Evolutionary conservation across 1,284 basidiomycete species (phyloP).

Genomic region (Marasmius oreades): DNA sequence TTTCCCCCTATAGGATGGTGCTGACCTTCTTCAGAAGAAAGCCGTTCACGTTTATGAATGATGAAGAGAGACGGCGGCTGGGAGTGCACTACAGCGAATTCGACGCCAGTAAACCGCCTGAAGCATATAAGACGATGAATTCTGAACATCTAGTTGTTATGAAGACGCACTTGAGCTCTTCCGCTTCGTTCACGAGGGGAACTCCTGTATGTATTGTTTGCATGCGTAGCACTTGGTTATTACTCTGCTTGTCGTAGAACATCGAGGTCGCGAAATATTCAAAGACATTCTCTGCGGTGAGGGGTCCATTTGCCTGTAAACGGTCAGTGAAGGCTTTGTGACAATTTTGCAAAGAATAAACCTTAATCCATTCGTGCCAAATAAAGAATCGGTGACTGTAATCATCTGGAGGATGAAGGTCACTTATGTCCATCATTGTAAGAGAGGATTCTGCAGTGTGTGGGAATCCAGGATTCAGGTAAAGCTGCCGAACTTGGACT

Average conservation of each 20-base stretch:
- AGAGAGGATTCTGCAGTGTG: too few species aligned
- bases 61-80: slow-evolving; percentile 78
- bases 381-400: slow-evolving; percentile 79
- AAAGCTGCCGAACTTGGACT: too few species aligned
- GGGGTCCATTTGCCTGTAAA: slow-evolving; percentile 65
- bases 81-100: slow-evolving; percentile 78
- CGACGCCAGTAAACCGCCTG: slow-evolving; percentile 80
- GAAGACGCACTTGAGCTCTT: slow-evolving; percentile 66
- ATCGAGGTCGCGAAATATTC: slow-evolving; percentile 84
- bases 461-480: too few species aligned
- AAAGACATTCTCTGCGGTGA: slow-evolving; percentile 73
- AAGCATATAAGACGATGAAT: slow-evolving; percentile 2
- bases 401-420: slow-evolving; percentile 75
- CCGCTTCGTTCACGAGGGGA: slow-evolving; percentile 68
- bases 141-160: background rate
- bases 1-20: slow-evolving; percentile 4
- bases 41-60: slow-evolving; percentile 79
- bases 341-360: slow-evolving; percentile 20
- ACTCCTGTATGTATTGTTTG: slow-evolving; percentile 80
- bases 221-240: slow-evolving; percentile 86
- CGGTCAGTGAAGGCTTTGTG: slow-evolving; percentile 4
- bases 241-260: slow-evolving; percentile 89
- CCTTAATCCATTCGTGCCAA: slow-evolving; percentile 85
- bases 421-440: slow-evolving; percentile 56
- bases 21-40: slow-evolving; percentile 77